Percentiles rank a stretch among this genome's conserved stretches.
Evolutionary conservation across 495 filamentous ascomycete genomes (phyloP).

Genomic region (Podospora anserina): DNA sequence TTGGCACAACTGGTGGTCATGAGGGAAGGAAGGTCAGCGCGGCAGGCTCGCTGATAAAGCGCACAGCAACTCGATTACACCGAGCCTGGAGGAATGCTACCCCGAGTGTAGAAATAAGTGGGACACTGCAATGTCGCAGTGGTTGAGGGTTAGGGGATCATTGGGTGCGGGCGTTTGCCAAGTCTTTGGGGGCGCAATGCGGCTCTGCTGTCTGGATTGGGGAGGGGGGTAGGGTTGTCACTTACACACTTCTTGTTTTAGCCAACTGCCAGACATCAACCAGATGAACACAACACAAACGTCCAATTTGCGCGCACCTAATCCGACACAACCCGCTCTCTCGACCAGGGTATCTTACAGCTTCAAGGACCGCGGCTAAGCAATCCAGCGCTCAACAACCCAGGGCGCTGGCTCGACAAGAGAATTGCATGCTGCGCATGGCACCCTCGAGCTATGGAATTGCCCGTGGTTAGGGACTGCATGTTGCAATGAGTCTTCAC

Average conservation of each 20-base stretch:
- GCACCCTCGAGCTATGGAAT: not conserved
- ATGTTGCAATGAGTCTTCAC: not conserved
- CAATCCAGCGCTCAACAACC: not conserved
- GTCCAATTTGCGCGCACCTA: not conserved
- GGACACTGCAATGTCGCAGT: not conserved
- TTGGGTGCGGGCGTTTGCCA: not conserved
- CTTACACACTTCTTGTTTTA: not conserved
- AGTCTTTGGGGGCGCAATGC: not conserved
- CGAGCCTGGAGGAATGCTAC: not conserved
- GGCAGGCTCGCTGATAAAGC: too few relatives aligned
- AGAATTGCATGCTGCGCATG: not conserved
- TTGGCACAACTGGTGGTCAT: not conserved
- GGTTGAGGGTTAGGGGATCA: not conserved
- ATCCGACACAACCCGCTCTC: not conserved
- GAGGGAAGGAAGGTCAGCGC: not conserved
- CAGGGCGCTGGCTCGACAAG: not conserved
- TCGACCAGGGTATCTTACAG: not conserved
- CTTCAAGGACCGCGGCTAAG: not conserved
- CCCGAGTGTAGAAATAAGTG: not conserved
- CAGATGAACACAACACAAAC: not conserved
- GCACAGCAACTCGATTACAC: not conserved
- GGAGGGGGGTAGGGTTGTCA: not conserved
- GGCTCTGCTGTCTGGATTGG: not conserved
- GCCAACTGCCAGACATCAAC: not conserved
- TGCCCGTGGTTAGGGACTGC: not conserved